These are phyloP conservation scores for Vitis hybrid DNA, from an alignment of 177 flowering plant species.

Conservation along the genomic window DNA sequence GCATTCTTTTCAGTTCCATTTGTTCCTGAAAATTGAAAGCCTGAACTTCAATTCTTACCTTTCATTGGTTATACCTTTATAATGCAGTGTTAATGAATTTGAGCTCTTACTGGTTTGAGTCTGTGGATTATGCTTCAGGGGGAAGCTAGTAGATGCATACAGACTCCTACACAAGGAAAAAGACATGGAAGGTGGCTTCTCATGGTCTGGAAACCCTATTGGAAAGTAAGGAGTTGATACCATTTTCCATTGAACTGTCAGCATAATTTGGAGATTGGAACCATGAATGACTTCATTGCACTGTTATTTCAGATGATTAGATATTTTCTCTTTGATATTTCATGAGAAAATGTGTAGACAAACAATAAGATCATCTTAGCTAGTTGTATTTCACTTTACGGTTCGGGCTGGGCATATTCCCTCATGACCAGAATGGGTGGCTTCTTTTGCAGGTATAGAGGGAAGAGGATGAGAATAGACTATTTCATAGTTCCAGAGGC, in stretches of 20 bases:
- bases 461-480: slow-evolving; percentile 96
- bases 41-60: not conserved
- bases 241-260: not conserved
- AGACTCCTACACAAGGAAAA: slow-evolving; percentile 71
- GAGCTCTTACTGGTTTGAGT: not conserved
- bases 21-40: not conserved
- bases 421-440: not conserved
- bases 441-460: slow-evolving; percentile 65
- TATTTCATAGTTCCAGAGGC: slow-evolving; percentile 76
- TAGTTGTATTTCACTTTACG: not conserved
- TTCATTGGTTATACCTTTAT: not conserved
- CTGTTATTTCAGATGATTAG: not conserved
- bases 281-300: not conserved
- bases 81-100: not conserved
- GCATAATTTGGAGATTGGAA: not conserved
- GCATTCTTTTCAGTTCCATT: not conserved
- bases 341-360: too few species aligned
- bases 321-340: too few species aligned
- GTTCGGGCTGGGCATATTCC: not conserved
- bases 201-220: slow-evolving; percentile 96
- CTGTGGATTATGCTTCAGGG: slow-evolving; percentile 46
- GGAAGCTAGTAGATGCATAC: slow-evolving; percentile 86
- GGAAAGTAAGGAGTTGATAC: slow-evolving; percentile 64
- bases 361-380: too few species aligned
- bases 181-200: slow-evolving; percentile 87